Evolutionary conservation across 805 yeast genomes (phyloP), one percentile per base, ranked within the genome.

Genomic region (Sugiyamaella qingdaonensis): DNA sequence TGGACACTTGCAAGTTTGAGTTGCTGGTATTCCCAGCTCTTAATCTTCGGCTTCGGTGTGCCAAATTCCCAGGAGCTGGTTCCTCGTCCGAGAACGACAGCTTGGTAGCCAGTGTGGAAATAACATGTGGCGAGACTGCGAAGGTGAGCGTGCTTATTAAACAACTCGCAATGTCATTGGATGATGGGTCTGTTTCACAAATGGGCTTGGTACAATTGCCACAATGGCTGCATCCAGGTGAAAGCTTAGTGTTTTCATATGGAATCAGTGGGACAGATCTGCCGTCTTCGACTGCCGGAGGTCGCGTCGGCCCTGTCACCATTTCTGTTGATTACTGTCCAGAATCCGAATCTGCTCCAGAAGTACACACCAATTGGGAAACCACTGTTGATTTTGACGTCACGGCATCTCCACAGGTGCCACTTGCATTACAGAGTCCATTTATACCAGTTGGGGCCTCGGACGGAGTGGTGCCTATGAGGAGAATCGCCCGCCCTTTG

Each of bases 81-180:
- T 16, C 24, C 24, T 13, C 43, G 8, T 39, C 43, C 11, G 67
- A 76, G 43, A 69, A 72, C 56, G 73, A 74, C 52, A 61, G 73
- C 2, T 58, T 80, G 1, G 62, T 80, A n/a, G 73, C 81, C 1
- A 75, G 79, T 0, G 63, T 80, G 44, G 78, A 75, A 50, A 64
- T 80, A 10, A 81, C 78, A 53, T 67, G 75, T 1, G 72, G 81
- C 0, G 77, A 75, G 2, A 74, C 66, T 33, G 64, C 78, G 13
- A 54, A 54, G 4, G 52, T 62, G 1, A 35, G 46, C 11, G 59
- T 64, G 9, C 46, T 46, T n/a, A 51, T 61, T 19, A 59, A 44
- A 1, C 48, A 48, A 1, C 49, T 48, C 32, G 24, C 51, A 33
- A 31, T 62, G 36, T 58, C 60, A 14, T 60, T 67, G 48, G 62